Evolutionary conservation across 1,139 yeast genomes (phyloP).

Genomic region (Suhomyces yuchorum): DNA sequence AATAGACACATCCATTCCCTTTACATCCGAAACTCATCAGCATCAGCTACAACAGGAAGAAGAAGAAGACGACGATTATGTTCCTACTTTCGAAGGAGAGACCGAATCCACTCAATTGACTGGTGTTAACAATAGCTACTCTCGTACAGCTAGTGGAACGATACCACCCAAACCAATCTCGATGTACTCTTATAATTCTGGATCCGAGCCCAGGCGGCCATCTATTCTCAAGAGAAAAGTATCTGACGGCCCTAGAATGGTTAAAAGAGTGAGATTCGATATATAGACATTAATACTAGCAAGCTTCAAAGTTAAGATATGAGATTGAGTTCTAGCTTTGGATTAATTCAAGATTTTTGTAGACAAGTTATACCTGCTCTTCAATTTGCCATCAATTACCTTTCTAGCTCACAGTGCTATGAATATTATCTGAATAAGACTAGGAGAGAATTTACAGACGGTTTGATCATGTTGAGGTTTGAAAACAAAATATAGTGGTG

Average conservation of each 20-base stretch:
- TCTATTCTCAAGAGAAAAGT: constrained; percentile 13
- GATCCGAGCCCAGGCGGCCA: constrained; percentile 7
- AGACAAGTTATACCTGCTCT: background rate
- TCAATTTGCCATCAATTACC: too few relatives aligned
- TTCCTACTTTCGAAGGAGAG: constrained; percentile 10
- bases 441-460: too few relatives aligned
- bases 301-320: background rate
- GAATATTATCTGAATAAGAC: too few relatives aligned
- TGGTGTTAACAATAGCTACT: background rate
- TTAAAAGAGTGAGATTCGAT: constrained; percentile 13
- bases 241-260: constrained; percentile 7
- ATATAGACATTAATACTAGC: constrained; percentile 6
- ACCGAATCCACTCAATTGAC: background rate
- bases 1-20: background rate
- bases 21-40: background rate
- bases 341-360: background rate
- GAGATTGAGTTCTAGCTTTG: background rate
- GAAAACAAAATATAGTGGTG: too few relatives aligned
- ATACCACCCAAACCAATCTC: constrained; percentile 5
- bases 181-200: constrained; percentile 2
- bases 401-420: too few relatives aligned
- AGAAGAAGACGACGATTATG: constrained; percentile 14
- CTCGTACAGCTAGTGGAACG: constrained; percentile 9
- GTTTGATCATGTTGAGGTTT: too few relatives aligned
- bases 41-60: background rate